phyloP scores from a whole-genome alignment of 805 yeast species.

The Candida krabiensis region DNA sequence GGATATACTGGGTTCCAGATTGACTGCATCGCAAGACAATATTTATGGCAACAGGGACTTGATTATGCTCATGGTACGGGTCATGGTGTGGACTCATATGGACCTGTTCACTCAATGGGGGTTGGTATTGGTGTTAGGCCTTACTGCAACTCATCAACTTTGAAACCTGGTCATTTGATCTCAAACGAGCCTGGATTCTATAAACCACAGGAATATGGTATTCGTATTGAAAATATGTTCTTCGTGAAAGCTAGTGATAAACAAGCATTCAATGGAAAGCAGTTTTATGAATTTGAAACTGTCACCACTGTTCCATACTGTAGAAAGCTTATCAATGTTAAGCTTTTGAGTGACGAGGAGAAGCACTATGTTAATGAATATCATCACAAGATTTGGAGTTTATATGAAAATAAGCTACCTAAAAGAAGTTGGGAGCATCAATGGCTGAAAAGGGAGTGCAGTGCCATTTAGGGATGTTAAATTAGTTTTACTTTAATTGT shows the following conservation, averaged over 20 bases:
- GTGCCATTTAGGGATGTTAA: constrained; percentile 15
- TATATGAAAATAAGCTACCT: constrained; percentile 38
- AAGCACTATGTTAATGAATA: constrained; percentile 49
- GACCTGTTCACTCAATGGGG: constrained; percentile 65
- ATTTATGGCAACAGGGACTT: constrained; percentile 54
- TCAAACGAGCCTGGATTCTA: constrained; percentile 67
- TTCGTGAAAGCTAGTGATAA: constrained; percentile 42
- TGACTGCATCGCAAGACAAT: constrained; percentile 59
- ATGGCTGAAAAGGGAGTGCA: constrained; percentile 54
- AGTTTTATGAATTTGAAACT: constrained; percentile 53
- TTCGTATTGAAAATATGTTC: constrained; percentile 54
- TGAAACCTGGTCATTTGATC: constrained; percentile 54
- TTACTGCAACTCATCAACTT: constrained; percentile 42
- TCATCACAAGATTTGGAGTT: constrained; percentile 47
- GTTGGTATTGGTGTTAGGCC: constrained; percentile 60
- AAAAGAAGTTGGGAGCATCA: constrained; percentile 39
- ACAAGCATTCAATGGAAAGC: constrained; percentile 36
- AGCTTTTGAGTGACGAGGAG: constrained; percentile 46
- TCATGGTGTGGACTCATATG: constrained; percentile 62
- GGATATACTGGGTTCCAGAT: constrained; percentile 53
- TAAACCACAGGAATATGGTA: constrained; percentile 59
- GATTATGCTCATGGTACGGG: constrained; percentile 68
- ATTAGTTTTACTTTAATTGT: not conserved
- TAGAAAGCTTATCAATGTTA: constrained; percentile 46
- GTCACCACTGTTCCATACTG: constrained; percentile 60